Conservation (phyloP, 768 basidiomycete genomes). For the Lactifluus echinatus region DNA sequence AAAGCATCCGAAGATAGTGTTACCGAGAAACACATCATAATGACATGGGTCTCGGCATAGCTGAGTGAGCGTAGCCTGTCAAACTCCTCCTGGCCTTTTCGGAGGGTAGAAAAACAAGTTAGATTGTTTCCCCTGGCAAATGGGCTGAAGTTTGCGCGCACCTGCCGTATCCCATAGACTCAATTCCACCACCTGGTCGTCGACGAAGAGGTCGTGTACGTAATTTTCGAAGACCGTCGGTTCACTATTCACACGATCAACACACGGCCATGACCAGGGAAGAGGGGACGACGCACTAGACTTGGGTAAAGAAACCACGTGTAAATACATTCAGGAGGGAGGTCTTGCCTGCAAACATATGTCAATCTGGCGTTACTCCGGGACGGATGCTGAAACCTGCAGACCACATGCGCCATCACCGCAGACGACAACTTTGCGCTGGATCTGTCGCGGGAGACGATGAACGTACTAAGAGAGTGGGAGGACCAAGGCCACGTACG, state of each 20-base stretch:
- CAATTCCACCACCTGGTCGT: slow-evolving; percentile 82
- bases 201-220: slow-evolving; percentile 80
- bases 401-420: slow-evolving; percentile 93
- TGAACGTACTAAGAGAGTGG: neutral
- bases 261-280: neutral
- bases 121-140: slow-evolving; percentile 1
- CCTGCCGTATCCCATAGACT: slow-evolving; percentile 98
- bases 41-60: slow-evolving; percentile 93
- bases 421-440: slow-evolving; percentile 76
- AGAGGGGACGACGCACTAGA: slow-evolving; percentile 55
- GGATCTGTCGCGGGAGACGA: slow-evolving; percentile 28
- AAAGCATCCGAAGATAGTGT: slow-evolving; percentile 22
- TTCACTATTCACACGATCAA: slow-evolving; percentile 41
- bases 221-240: slow-evolving; percentile 98
- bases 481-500: neutral
- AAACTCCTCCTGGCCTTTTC: slow-evolving; percentile 90
- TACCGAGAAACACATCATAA: slow-evolving; percentile 95
- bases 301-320: slow-evolving; percentile 87
- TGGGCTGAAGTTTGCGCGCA: slow-evolving; percentile 28
- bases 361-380: slow-evolving; percentile 8
- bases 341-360: slow-evolving; percentile 51
- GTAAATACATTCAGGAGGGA: slow-evolving; percentile 84
- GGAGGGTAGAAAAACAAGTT: slow-evolving; percentile 22
- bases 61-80: slow-evolving; percentile 89
- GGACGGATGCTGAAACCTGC: slow-evolving; percentile 21